Evolutionary conservation across 2,329 filamentous ascomycete species (phyloP).

Genomic region (Aspergillus transmontanensis): DNA sequence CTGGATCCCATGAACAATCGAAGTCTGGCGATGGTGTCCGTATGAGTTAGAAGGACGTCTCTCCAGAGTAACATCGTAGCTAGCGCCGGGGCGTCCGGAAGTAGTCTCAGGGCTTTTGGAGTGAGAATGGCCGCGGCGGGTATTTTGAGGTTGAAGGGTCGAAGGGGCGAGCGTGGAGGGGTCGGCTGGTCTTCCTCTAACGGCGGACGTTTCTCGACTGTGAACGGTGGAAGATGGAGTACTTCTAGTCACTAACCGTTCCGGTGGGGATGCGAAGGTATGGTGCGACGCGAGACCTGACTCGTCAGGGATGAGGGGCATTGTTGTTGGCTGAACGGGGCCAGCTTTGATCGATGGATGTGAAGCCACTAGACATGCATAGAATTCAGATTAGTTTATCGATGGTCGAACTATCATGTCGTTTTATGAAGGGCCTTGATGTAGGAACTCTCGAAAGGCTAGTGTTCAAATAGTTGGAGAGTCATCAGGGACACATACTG

Average conservation of each 20-base stretch:
- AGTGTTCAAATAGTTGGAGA: neutral
- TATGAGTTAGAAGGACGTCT: slow-evolving; percentile 58
- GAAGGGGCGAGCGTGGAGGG: slow-evolving; percentile 36
- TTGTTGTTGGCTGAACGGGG: slow-evolving; percentile 38
- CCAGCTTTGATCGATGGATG: slow-evolving; percentile 42
- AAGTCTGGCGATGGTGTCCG: slow-evolving; percentile 93
- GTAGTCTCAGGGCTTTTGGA: slow-evolving; percentile 46
- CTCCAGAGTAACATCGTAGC: slow-evolving; percentile 43
- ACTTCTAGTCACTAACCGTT: slow-evolving; percentile 40
- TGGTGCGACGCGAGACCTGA: slow-evolving; percentile 40
- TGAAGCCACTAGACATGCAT: slow-evolving; percentile 36
- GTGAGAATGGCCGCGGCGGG: slow-evolving; percentile 43
- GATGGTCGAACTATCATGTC: neutral
- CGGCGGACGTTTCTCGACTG: slow-evolving; percentile 47
- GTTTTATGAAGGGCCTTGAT: neutral
- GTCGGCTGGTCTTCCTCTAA: slow-evolving; percentile 45
- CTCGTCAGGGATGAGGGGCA: slow-evolving; percentile 47
- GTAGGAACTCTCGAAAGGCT: neutral
- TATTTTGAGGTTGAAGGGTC: slow-evolving; percentile 37
- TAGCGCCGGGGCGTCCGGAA: slow-evolving; percentile 35
- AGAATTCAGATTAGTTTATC: slow-evolving; percentile 12
- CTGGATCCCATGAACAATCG: slow-evolving; percentile 92
- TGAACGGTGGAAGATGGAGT: slow-evolving; percentile 43
- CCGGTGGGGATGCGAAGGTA: slow-evolving; percentile 39
- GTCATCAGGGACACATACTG: slow-evolving; percentile 22